Evolutionary conservation across 2,329 filamentous ascomycete genomes (phyloP).

Genomic region (Venturia nashicola): DNA sequence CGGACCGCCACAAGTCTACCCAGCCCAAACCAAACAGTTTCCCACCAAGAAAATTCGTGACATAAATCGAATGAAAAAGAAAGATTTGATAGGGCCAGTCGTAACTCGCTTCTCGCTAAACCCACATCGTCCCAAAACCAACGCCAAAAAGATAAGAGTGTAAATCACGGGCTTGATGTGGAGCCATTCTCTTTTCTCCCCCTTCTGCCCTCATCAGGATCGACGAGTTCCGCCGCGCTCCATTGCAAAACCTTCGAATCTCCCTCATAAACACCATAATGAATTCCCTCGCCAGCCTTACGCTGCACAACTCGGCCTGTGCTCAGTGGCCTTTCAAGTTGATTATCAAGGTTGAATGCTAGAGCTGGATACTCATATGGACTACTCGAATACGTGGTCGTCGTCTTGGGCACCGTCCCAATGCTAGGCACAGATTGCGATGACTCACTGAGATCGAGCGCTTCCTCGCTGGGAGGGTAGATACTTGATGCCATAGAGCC

Average conservation of each 20-base stretch:
- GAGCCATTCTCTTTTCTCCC: not conserved
- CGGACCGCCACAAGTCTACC: not conserved
- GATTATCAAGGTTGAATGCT: not conserved
- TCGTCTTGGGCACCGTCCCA: not conserved
- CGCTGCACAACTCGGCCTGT: slow-evolving; percentile 6
- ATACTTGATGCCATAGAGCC: not conserved
- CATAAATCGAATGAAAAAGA: not conserved
- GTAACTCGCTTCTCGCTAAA: not conserved
- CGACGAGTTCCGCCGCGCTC: slow-evolving; percentile 7
- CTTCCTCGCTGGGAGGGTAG: slow-evolving; percentile 2
- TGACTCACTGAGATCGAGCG: not conserved
- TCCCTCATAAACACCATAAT: not conserved
- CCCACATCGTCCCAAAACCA: not conserved
- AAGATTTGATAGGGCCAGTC: not conserved
- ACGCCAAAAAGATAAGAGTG: not conserved
- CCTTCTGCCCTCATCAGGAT: not conserved
- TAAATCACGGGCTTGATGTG: not conserved
- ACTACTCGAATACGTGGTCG: not conserved
- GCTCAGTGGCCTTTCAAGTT: slow-evolving; percentile 7
- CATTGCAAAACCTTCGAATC: not conserved
- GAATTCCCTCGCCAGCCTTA: slow-evolving; percentile 7
- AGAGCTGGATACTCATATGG: not conserved
- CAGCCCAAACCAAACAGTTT: not conserved
- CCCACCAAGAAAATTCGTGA: not conserved
- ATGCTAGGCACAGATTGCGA: not conserved